Evolutionary conservation across 2,329 filamentous ascomycete genomes (phyloP), one percentile per base, ranked within the genome.

Genomic region (Elsinoe necatrix): DNA sequence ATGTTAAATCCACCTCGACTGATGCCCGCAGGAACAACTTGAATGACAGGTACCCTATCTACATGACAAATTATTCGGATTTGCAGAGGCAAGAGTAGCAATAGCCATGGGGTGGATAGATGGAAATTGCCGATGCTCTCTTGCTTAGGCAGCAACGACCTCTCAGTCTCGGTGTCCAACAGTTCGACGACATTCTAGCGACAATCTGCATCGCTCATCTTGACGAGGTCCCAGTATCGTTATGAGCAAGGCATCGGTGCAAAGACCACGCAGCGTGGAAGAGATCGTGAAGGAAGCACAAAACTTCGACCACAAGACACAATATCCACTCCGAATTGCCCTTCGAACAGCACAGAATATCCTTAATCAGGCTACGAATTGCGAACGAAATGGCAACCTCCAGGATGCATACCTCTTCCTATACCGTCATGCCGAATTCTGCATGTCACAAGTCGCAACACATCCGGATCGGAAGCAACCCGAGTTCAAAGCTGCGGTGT

Each of bases 401-500:
- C 83, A 90, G 64, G 86, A 93, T 67, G 88, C 92, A 3, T 98
- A 95, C 70, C 80, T 96, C 56, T 83, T 97, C 58, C 81, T 95
- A n/a, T 89, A 93, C 68, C 84, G 93, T 63, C 90, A 95, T 72
- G 89, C 89, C 8, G 80, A 85, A 55, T 82, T 98, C n/a, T 81
- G 95, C 21, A 75, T 95, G 25, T 81, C 89, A 5, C 80, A 86
- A 55, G 77, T 98, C 7, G 78, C 81, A 0, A 79, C 75, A 1
- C 93, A 97, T 64, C 90, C 92, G 1, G 83, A 93, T 57, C 82
- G 82, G 45, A 85, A 81, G 63, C 79, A 82, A 6, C 78, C 81
- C 8, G 81, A 85, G 34, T 79, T 80, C 61, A 76, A 76, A 56
- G 70, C 72, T 55, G 75, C 75, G 11, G 66, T 86, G 47, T 72